Percentiles rank a stretch among this genome's conserved stretches.
Conservation (phyloP, 179 eudicot species). For the Spinacia oleracea region DNA sequence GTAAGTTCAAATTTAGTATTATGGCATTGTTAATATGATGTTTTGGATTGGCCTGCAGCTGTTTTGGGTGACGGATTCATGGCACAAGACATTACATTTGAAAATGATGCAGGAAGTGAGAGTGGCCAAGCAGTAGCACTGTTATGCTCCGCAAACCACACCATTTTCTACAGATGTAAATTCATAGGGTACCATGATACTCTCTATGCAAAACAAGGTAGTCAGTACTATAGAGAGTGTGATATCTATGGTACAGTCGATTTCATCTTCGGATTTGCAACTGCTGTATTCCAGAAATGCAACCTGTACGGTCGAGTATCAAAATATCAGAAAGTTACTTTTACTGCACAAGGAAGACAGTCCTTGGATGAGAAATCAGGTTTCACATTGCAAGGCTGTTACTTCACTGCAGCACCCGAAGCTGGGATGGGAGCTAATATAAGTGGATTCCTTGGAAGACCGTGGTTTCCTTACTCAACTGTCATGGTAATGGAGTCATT, state of each 20-base stretch:
- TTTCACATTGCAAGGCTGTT: conserved; percentile 33
- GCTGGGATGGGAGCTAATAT: conserved; percentile 9
- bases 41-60: conserved; percentile 20
- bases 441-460: conserved; percentile 30
- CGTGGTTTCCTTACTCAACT: conserved; percentile 37
- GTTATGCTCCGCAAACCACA: conserved; percentile 23
- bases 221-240: conserved; percentile 35
- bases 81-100: conserved; percentile 33
- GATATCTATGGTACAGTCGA: conserved; percentile 38
- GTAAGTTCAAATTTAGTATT: too few species aligned
- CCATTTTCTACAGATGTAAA: conserved; percentile 29
- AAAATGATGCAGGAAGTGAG: conserved; percentile 28
- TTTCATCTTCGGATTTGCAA: conserved; percentile 40
- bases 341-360: conserved; percentile 31
- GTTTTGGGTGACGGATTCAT: conserved; percentile 37
- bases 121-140: conserved; percentile 34
- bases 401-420: conserved; percentile 22
- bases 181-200: conserved; percentile 39
- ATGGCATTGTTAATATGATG: neutral
- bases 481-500: conserved; percentile 39
- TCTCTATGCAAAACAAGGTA: conserved; percentile 28
- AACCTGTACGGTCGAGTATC: conserved; percentile 31
- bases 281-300: conserved; percentile 36
- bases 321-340: conserved; percentile 19
- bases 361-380: conserved; percentile 22